Evolutionary conservation across 208 protist genomes (phyloP), one percentile per base, ranked within the genome.

Genomic region (Wallacemonas sp.): DNA sequence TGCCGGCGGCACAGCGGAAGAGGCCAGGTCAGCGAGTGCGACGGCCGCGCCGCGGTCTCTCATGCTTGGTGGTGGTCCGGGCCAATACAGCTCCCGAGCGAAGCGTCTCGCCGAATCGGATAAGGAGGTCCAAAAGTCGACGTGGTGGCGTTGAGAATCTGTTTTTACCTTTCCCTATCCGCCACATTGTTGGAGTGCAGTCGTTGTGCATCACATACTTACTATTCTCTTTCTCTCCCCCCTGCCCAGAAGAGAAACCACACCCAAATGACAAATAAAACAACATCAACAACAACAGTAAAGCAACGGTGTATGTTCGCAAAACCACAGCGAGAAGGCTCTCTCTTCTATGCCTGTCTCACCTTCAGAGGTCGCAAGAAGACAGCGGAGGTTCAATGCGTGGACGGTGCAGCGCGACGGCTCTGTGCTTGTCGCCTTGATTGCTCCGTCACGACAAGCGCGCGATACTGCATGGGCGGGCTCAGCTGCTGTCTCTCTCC

Each of bases 61-160:
- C 34, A 54, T 90, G n/a, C 67, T 90, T 22, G 77, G 75, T 5
- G 68, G 72, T 9, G 63, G 75, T 31, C 80, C 80, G 3, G 86
- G 79, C 11, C 64, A 54, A 38, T 87, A 68, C 58, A 72, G 64
- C n/a, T 15, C 59, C 0, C 64, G 75, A 3, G 61, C 42, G 17
- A 54, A 56, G 33, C 42, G 46, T 2, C 42, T 66, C 2, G 46
- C 46, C 62, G 59, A 58, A n/a, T 6, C 51, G 14, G 51, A 58
- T 27, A 33, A 58, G 51, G 11, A 58, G 51, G 51, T 38, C n/a
- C 17, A 34, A 27, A 58, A 58, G 28, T 58, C 51, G 28, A 42
- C 51, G 28, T 58, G 30, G 51, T 58, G 51, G 51, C n/a, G 51
- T 2, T 22, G 51, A 58, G n/a, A 24, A 4, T 6, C 15, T 14